Conservation (phyloP, 2,329 filamentous ascomycete species). For the Knoxdaviesia proteae region DNA sequence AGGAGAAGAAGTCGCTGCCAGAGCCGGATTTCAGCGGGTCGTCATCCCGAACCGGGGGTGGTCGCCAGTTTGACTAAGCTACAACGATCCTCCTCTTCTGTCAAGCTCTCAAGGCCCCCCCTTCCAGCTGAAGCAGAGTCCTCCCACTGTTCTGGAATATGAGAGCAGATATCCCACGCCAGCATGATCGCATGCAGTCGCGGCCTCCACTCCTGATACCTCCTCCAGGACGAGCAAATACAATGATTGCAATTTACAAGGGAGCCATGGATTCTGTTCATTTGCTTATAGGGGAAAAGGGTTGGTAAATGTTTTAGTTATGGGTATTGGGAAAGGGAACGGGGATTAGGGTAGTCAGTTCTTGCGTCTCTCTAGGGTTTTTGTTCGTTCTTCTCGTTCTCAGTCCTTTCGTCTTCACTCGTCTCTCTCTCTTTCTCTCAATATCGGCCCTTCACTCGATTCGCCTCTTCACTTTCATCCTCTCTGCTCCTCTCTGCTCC, state of each 20-base stretch:
- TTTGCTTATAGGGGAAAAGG: neutral
- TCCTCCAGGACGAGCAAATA: neutral
- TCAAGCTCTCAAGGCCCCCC: neutral
- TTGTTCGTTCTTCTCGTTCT: neutral
- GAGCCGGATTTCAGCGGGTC: constrained; percentile 38
- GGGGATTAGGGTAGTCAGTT: neutral
- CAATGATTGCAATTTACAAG: neutral
- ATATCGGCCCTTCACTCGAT: neutral
- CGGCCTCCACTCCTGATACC: neutral
- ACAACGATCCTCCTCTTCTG: neutral
- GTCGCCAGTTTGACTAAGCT: neutral
- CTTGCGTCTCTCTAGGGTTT: neutral
- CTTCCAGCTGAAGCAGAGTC: neutral
- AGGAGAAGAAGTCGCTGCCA: constrained; percentile 51
- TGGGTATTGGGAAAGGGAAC: neutral
- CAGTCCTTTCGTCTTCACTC: neutral
- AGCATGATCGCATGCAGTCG: neutral
- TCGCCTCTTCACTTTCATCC: no score
- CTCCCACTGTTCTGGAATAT: neutral
- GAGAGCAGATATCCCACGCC: neutral
- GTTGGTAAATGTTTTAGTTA: neutral
- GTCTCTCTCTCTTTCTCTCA: neutral
- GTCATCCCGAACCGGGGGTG: neutral
- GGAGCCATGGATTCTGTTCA: neutral
- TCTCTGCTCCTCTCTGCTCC: no score